Evolutionary conservation across 2,329 filamentous ascomycete species (phyloP), one percentile per base, ranked within the genome.

Genomic region (Cladosporium sp.): DNA sequence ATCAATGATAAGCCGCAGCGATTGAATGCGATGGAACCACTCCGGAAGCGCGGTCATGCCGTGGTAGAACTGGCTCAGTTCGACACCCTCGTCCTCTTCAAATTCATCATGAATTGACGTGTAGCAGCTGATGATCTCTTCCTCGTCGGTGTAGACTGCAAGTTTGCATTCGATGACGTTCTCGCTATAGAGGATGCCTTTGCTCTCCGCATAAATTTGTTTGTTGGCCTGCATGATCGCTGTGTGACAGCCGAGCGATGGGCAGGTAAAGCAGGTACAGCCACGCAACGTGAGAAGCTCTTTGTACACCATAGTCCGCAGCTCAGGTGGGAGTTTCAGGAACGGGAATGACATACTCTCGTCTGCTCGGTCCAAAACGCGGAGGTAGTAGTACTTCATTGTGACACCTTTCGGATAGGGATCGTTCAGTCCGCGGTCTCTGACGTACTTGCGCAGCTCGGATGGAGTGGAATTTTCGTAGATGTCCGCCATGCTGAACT

Each of bases 201-300:
- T 51, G 3, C 56, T 60, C 38, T 65, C 62, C 6, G 53, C 36
- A 50, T 62, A 49, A 13, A 61, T 30, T 27, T 56, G 49, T 38
- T 53, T 57, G 43, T 50, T 54, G 7, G 39, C 45, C 4, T 38
- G 20, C 2, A 62, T 49, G 15, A 57, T 52, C 9, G 29, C 42
- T 5, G 53, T 25, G 18, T 33, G 40, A 25, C 53, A 55, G 7
- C 20, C 16, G n/a, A 11, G 30, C 12, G 30, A 4, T 3, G 8
- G n/a, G 30, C 30, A 32, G n/a, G n/a, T 16, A 15, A n/a, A 39
- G 8, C 22, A 43, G 12, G 22, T 18, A 22, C 15, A 18, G 8
- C 32, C n/a, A n/a, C 15, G 12, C 22, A 56, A 55, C 4, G 19
- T 42, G 2, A 61, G 49, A 2, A 60, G 50, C 5, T 55, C 41